phyloP scores from a whole-genome alignment of 140 eudicot genomes.

The Flaveria floridana region DNA sequence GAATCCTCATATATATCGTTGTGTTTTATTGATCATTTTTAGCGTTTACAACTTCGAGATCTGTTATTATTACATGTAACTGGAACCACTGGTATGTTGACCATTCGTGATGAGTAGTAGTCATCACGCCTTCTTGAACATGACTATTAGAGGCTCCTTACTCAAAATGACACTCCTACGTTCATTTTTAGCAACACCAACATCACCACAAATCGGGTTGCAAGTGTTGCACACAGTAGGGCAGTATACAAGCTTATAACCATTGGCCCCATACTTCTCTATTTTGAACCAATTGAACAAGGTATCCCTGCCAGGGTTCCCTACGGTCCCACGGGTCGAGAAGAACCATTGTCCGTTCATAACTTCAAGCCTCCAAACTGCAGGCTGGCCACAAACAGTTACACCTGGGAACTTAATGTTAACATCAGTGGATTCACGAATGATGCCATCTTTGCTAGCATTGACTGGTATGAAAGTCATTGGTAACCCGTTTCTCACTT shows the following conservation, averaged over 20 bases:
- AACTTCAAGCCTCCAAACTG: constrained; percentile 44
- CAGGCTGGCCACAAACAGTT: constrained; percentile 35
- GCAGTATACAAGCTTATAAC: constrained; percentile 42
- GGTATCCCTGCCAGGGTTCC: constrained; percentile 53
- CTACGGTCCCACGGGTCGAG: constrained; percentile 48
- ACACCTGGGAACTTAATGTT: constrained; percentile 37
- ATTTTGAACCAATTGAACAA: constrained; percentile 59
- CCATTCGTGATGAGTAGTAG: background rate
- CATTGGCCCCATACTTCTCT: constrained; percentile 27
- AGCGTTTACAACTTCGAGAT: background rate
- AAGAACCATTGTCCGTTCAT: constrained; percentile 30
- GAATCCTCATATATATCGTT: background rate
- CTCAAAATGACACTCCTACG: constrained; percentile 26
- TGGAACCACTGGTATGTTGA: background rate
- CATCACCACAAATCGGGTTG: constrained; percentile 29
- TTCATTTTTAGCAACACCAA: constrained; percentile 33
- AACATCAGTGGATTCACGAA: constrained; percentile 36
- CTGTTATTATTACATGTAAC: background rate
- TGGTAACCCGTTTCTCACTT: constrained; percentile 14
- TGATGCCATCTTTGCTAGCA: constrained; percentile 30
- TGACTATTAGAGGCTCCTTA: constrained; percentile 30
- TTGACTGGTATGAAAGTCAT: constrained; percentile 36
- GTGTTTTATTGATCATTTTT: background rate
- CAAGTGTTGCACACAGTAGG: constrained; percentile 36
- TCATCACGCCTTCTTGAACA: constrained; percentile 24